Conservation (phyloP, 2,329 filamentous ascomycete genomes). For the Xylariales sp. region DNA sequence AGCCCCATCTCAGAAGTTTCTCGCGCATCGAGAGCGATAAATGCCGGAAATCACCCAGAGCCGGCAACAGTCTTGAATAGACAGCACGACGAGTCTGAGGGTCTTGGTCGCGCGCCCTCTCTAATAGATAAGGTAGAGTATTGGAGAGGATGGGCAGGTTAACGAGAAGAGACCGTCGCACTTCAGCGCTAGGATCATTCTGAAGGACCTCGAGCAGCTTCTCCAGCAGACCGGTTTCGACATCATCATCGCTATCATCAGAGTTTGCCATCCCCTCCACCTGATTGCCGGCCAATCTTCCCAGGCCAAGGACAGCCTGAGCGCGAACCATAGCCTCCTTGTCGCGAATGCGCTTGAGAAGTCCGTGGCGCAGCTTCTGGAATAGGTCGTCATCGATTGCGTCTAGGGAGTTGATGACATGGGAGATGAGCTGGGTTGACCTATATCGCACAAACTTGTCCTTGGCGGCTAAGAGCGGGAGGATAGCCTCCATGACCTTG, state of each 20-base stretch:
- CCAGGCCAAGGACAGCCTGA: conserved; percentile 88
- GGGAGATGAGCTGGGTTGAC: conserved; percentile 82
- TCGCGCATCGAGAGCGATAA: conserved; percentile 91
- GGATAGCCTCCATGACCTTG: conserved; percentile 65
- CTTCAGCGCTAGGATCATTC: conserved; percentile 91
- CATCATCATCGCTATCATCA: conserved; percentile 66
- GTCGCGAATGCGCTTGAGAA: conserved; percentile 83
- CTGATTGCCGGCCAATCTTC: conserved; percentile 74
- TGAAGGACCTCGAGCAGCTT: conserved; percentile 85
- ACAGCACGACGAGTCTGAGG: conserved; percentile 76
- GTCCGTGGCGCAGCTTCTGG: conserved; percentile 69
- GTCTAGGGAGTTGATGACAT: conserved; percentile 88
- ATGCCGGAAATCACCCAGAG: conserved; percentile 89
- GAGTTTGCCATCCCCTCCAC: conserved; percentile 66
- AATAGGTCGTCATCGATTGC: conserved; percentile 91
- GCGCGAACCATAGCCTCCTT: conserved; percentile 90
- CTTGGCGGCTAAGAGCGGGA: conserved; percentile 77
- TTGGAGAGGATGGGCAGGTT: conserved; percentile 83
- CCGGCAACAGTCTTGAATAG: conserved; percentile 81
- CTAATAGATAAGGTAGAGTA: conserved; percentile 81
- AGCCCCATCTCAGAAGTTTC: conserved; percentile 89
- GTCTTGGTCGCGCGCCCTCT: conserved; percentile 86
- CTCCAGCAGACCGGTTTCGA: conserved; percentile 66
- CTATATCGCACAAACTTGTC: conserved; percentile 91
- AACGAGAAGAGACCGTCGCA: conserved; percentile 78